Percentiles rank a stretch among this genome's conserved stretches.
Evolutionary conservation across 148 eudicot genomes (phyloP).

Genomic region (Vaccinium myrtillus): DNA sequence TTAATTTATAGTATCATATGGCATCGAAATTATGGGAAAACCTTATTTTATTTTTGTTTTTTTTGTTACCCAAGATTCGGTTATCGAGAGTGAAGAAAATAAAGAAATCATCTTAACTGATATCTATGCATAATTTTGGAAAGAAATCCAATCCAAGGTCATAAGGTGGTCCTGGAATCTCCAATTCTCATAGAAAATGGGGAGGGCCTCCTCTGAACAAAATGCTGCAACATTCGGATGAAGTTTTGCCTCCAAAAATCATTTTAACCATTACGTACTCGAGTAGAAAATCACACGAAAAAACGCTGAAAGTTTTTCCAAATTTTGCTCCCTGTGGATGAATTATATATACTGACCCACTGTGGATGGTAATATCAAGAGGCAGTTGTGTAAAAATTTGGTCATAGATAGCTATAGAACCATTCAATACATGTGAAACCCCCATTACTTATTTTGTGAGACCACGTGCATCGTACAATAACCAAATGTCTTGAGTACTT

Average conservation of each 20-base stretch:
- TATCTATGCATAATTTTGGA: not conserved
- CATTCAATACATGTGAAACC: too few relatives aligned
- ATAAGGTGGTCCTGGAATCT: not conserved
- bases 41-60: not conserved
- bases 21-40: not conserved
- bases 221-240: not conserved
- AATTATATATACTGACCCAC: not conserved
- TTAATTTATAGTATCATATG: not conserved
- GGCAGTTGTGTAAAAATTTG: too few relatives aligned
- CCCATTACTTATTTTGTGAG: too few relatives aligned
- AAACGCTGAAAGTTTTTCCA: not conserved
- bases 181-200: not conserved
- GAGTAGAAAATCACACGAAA: not conserved
- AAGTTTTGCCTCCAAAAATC: not conserved
- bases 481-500: too few relatives aligned
- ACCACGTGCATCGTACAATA: too few relatives aligned
- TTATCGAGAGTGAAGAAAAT: not conserved
- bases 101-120: not conserved
- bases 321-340: not conserved
- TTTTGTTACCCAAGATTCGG: not conserved
- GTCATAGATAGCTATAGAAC: too few relatives aligned
- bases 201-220: not conserved
- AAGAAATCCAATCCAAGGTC: not conserved
- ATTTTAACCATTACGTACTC: not conserved
- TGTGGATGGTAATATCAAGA: too few relatives aligned